Conservation (phyloP, 108 stramenopile genomes). For the Stephanodiscus minutulus region DNA sequence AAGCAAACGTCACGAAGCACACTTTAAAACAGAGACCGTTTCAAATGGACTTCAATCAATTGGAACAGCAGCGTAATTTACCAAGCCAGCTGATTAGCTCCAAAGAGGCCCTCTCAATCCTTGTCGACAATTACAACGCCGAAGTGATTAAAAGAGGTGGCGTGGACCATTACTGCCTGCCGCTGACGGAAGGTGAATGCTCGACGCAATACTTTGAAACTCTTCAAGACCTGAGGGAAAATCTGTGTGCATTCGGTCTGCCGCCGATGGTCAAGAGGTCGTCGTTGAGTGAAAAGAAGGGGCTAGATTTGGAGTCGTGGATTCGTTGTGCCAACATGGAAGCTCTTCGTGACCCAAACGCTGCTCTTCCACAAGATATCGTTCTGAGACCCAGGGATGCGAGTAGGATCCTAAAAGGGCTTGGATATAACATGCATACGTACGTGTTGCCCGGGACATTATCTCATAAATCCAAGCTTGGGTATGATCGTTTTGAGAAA, state of each 20-base stretch:
- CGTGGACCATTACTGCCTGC: neutral
- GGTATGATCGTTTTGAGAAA: slow-evolving; percentile 22
- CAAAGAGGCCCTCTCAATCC: slow-evolving; percentile 3
- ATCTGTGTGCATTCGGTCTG: slow-evolving; percentile 42
- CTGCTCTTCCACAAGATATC: neutral
- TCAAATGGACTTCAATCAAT: slow-evolving; percentile 11
- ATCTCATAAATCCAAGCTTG: slow-evolving; percentile 14
- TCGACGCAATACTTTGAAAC: slow-evolving; percentile 20
- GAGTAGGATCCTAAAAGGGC: slow-evolving; percentile 18
- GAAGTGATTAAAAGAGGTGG: slow-evolving; percentile 4
- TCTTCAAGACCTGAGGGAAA: slow-evolving; percentile 29
- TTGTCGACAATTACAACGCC: slow-evolving; percentile 13
- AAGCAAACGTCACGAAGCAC: neutral
- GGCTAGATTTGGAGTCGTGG: slow-evolving; percentile 29
- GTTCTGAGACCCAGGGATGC: slow-evolving; percentile 8
- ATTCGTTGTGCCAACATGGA: slow-evolving; percentile 30
- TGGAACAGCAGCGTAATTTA: slow-evolving; percentile 10
- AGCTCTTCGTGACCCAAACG: slow-evolving; percentile 1
- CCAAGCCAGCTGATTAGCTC: slow-evolving; percentile 6
- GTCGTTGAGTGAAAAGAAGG: slow-evolving; percentile 7
- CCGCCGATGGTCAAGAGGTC: slow-evolving; percentile 21
- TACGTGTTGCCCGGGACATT: slow-evolving; percentile 16
- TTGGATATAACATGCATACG: slow-evolving; percentile 18
- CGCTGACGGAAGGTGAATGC: slow-evolving; percentile 6
- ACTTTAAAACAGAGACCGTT: slow-evolving; percentile 5